Base-by-base conservation (phyloP, 108 stramenopile species). In the Parietichytrium sp. region DNA sequence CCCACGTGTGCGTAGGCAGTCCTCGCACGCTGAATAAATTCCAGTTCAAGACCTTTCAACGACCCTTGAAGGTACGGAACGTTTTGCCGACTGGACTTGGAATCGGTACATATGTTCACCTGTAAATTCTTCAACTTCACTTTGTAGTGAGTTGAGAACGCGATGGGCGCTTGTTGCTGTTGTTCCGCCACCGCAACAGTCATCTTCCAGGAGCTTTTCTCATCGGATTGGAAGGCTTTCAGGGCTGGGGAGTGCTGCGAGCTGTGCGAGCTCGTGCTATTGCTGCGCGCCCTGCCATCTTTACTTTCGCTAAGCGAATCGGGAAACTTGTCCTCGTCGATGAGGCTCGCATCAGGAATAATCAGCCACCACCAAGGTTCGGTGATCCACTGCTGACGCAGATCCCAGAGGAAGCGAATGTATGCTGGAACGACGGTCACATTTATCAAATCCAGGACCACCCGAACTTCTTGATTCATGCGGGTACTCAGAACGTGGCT, bases 351-450 rank as follows among this genome's bases (percentile, higher is more conserved):
- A n/a, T n/a, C n/a, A n/a, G n/a, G n/a, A n/a, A n/a, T n/a, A n/a
- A n/a, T n/a, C 33, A 72, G 61, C 61, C 61, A 72, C 61, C 61
- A 72, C 61, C 61, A 72, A 10, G 61, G 10, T 42, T 72, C 61
- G 23, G 18, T 72, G 10, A 42, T 7, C 61, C 61, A 72, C 42
- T 72, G 61, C 10, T 38, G 13, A 20, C 61, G 61, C 10, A 72
- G 61, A 6, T 38, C 20, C 61, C 29, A 72, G 12, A 27, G 20
- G 0, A 15, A 6, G 12, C 36, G 61, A 20, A 72, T 8, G 13
- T 15, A 33, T 6, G 61, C 20, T 36, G 61, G 61, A 42, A 42
- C 45, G 13, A 72, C 20, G 42, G 36, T 45, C 6, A 42, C 42
- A 25, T 8, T 72, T 0, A 72, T 42, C 13, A 25, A 23, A 25